phyloP scores from a whole-genome alignment of 495 filamentous ascomycete species.

The Hypoxylon trugodes region DNA sequence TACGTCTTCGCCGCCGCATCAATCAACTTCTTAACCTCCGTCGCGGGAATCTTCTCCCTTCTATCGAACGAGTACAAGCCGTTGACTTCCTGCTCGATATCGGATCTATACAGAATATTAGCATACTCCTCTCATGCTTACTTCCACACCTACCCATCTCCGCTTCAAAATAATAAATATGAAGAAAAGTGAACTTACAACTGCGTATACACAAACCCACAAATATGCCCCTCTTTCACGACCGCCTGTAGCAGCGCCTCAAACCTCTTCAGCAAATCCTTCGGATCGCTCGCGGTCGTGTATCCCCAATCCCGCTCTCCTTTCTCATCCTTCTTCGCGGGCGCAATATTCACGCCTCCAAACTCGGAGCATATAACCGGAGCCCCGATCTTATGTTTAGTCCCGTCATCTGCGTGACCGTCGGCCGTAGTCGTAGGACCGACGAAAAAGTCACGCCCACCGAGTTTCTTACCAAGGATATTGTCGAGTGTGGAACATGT shows the following conservation, averaged over 20 bases:
- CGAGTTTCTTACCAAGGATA: slow-evolving; percentile 56
- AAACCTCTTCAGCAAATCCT: slow-evolving; percentile 43
- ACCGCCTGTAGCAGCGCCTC: slow-evolving; percentile 43
- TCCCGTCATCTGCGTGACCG: slow-evolving; percentile 50
- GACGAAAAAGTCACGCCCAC: slow-evolving; percentile 58
- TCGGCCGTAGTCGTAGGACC: slow-evolving; percentile 45
- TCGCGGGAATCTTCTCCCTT: slow-evolving; percentile 50
- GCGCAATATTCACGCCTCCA: slow-evolving; percentile 67
- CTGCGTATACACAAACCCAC: slow-evolving; percentile 48
- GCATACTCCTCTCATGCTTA: background rate
- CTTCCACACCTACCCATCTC: background rate
- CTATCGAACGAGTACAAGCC: slow-evolving; percentile 71
- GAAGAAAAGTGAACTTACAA: slow-evolving; percentile 34
- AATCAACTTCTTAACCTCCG: slow-evolving; percentile 44
- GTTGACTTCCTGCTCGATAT: slow-evolving; percentile 72
- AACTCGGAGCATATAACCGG: slow-evolving; percentile 68
- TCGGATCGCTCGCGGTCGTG: slow-evolving; percentile 46
- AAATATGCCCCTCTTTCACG: slow-evolving; percentile 35
- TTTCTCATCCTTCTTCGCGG: slow-evolving; percentile 43
- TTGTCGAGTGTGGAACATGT: slow-evolving; percentile 56
- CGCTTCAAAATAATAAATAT: background rate
- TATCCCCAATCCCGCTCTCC: slow-evolving; percentile 48
- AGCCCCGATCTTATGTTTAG: slow-evolving; percentile 55
- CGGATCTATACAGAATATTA: slow-evolving; percentile 47
- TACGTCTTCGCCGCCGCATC: slow-evolving; percentile 42